Base-by-base conservation (phyloP, 148 eudicot species). In the Pharnaceum exiguum region DNA sequence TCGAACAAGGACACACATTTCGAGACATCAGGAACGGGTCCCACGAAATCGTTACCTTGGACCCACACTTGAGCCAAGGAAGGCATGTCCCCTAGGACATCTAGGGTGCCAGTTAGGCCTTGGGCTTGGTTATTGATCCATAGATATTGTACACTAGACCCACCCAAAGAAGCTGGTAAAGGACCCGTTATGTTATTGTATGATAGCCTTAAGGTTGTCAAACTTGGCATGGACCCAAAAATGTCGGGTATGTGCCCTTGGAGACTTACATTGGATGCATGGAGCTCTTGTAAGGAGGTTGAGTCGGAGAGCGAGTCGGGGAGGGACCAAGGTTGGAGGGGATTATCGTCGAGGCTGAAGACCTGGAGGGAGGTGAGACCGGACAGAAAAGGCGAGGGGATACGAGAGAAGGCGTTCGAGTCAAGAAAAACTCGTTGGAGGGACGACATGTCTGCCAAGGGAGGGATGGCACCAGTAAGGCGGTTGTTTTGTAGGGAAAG, bases 151-250 rank as follows among this genome's bases (percentile, higher is more conserved):
- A 89, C 57, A 31, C 16, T 31, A 0, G 88, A 73, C 2, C 76
- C 72, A 4, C 71, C 68, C 5, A 89, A 60, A 0, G 87, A 80
- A 2, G 45, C 16, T 4, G 96, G 96, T 12, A 89, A 62, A 1
- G 69, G 28, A 0, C 96, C 96, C 0, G 87, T 73, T 0, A 89
- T 58, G 43, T 79, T 72, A 55, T 89, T 89, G 35, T 86, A 77
- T 0, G 96, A 81, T 18, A 86, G 39, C 25, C 79, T 74, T 26
- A 86, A 18, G 7, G 46, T 43, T 25, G 65, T 67, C 9, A 86
- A 54, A 55, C 65, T 76, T 0, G 81, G 60, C 11, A 86, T 57
- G 0, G 77, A 43, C 5, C 27, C 70, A n/a, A 86, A 86, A 0
- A 86, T 50, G 31, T 89, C 82, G 0, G 97, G 97, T 3, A 89